A percentile compares a stretch with the other conserved stretches of the same genome.
phyloP scores from a whole-genome alignment of 495 filamentous ascomycete genomes.

The Lasiosphaeria miniovina region DNA sequence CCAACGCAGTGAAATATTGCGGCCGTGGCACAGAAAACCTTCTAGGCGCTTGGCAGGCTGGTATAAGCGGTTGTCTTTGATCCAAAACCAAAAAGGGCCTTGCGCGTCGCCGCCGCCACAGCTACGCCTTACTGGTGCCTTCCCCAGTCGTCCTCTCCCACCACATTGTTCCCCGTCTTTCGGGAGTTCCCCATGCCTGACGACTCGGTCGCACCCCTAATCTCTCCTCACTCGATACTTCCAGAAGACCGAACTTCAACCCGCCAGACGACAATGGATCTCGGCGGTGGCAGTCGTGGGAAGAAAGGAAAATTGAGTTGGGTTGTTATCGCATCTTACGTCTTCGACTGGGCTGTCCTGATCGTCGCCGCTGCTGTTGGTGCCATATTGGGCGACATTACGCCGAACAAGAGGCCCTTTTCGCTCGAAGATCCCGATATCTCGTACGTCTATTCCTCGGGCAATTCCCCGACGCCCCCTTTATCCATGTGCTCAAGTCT shows the following conservation, averaged over 20 bases:
- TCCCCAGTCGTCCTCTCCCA: not conserved
- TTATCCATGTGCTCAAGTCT: constrained; percentile 42
- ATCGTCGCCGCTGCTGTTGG: constrained; percentile 37
- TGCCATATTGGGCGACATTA: constrained; percentile 48
- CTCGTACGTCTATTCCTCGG: constrained; percentile 31
- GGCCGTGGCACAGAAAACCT: too few relatives aligned
- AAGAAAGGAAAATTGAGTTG: constrained; percentile 25
- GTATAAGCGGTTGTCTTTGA: too few relatives aligned
- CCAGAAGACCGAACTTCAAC: constrained; percentile 19
- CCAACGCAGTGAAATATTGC: too few relatives aligned
- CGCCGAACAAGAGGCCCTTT: constrained; percentile 56
- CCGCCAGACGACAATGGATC: constrained; percentile 24
- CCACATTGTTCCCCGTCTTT: not conserved
- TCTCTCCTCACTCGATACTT: constrained; percentile 22
- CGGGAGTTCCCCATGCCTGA: constrained; percentile 30
- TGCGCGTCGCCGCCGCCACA: too few relatives aligned
- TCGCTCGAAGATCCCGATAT: constrained; percentile 44
- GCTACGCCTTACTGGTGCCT: not conserved
- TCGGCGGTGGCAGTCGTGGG: constrained; percentile 12
- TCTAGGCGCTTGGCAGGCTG: too few relatives aligned
- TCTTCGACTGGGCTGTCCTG: constrained; percentile 48
- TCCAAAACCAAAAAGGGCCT: too few relatives aligned
- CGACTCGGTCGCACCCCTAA: constrained; percentile 30
- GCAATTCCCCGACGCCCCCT: not conserved
- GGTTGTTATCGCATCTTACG: constrained; percentile 41